phyloP scores from a whole-genome alignment of 495 filamentous ascomycete species.

The Neurospora sp. region DNA sequence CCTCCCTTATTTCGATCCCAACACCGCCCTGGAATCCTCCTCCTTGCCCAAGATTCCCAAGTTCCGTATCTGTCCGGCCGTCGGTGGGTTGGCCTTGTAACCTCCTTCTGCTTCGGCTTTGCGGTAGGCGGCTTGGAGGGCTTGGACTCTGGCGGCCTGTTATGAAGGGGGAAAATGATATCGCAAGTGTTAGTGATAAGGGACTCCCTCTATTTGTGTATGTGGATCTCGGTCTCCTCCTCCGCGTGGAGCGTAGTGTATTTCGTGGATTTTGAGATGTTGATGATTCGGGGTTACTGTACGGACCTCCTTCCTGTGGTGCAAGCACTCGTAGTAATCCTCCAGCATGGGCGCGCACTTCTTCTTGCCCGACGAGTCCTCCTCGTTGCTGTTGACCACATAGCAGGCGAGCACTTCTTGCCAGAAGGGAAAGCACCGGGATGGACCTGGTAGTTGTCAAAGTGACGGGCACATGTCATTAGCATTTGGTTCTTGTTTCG shows the following conservation, averaged over 20 bases:
- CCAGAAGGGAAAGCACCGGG: slow-evolving; percentile 98
- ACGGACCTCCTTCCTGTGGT: slow-evolving; percentile 92
- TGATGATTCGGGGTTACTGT: not conserved
- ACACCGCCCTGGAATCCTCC: slow-evolving; percentile 61
- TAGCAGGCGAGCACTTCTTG: slow-evolving; percentile 88
- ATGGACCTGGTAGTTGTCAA: slow-evolving; percentile 48
- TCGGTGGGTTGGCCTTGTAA: slow-evolving; percentile 63
- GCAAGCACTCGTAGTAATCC: slow-evolving; percentile 97
- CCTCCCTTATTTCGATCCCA: slow-evolving; percentile 27
- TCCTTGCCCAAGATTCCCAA: slow-evolving; percentile 73
- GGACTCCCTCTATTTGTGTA: not conserved
- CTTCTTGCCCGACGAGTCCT: slow-evolving; percentile 70
- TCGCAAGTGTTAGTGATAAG: not conserved
- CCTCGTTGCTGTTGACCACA: slow-evolving; percentile 65
- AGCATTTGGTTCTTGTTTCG: not conserved
- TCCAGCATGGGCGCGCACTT: slow-evolving; percentile 86
- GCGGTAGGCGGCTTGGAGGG: slow-evolving; percentile 79
- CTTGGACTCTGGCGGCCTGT: slow-evolving; percentile 66
- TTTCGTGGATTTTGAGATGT: not conserved
- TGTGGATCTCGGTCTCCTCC: not conserved
- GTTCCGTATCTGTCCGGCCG: slow-evolving; percentile 69
- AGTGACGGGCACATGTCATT: not conserved
- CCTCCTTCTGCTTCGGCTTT: slow-evolving; percentile 60
- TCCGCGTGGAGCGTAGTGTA: not conserved
- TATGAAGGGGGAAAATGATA: not conserved